Evolutionary conservation across 352 stramenopile genomes (phyloP).

Genomic region (Elongisporangium anandrum): DNA sequence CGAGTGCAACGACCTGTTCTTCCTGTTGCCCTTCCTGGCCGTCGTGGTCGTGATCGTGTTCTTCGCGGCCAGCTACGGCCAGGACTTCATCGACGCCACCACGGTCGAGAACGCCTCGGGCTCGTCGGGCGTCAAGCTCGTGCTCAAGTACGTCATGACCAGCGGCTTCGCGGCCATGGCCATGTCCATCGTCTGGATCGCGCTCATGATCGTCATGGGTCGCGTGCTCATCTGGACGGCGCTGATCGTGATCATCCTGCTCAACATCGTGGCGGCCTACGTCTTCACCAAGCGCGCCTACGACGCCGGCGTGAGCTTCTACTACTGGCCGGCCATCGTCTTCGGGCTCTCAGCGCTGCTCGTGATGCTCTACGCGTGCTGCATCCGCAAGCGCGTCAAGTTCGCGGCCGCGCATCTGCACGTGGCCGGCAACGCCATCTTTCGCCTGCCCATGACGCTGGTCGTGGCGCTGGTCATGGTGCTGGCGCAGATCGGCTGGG

Average conservation of each 20-base stretch:
- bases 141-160: slow-evolving; percentile 50
- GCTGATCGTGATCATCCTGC: slow-evolving; percentile 38
- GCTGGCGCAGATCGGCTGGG: slow-evolving; percentile 85
- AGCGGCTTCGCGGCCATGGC: slow-evolving; percentile 50
- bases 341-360: slow-evolving; percentile 52
- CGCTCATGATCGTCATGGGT: slow-evolving; percentile 51
- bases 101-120: slow-evolving; percentile 30
- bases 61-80: slow-evolving; percentile 57
- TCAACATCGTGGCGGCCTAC: slow-evolving; percentile 48
- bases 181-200: slow-evolving; percentile 74
- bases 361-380: slow-evolving; percentile 53
- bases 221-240: slow-evolving; percentile 50
- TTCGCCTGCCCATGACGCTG: slow-evolving; percentile 81
- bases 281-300: slow-evolving; percentile 70
- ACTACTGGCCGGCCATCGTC: slow-evolving; percentile 64
- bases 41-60: slow-evolving; percentile 39
- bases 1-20: slow-evolving; percentile 77
- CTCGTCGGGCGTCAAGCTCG: slow-evolving; percentile 45
- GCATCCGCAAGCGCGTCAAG: slow-evolving; percentile 83
- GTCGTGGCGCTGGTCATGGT: slow-evolving; percentile 79
- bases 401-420: slow-evolving; percentile 91
- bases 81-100: slow-evolving; percentile 52
- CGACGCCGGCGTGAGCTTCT: slow-evolving; percentile 43
- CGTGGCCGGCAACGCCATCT: slow-evolving; percentile 83
- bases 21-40: slow-evolving; percentile 59